A percentile compares a stretch with the other conserved stretches of the same genome.
phyloP scores from a whole-genome alignment of 495 filamentous ascomycete species.

The Rusavskia elegans region DNA sequence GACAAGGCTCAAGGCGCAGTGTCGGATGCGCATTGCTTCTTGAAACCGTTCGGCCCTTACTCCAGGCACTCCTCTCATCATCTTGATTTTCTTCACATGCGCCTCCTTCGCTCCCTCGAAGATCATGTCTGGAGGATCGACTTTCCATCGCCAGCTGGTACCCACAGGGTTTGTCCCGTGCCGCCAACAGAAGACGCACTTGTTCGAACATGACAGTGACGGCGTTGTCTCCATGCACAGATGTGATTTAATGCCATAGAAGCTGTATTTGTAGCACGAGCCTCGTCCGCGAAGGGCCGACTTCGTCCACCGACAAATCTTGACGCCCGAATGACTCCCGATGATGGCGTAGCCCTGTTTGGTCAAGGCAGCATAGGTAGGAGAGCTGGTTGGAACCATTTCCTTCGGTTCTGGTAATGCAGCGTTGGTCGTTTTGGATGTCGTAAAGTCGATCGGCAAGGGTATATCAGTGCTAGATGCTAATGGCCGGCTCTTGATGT shows the following conservation, averaged over 20 bases:
- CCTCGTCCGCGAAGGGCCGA: slow-evolving; percentile 89
- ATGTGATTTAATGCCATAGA: slow-evolving; percentile 91
- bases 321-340: slow-evolving; percentile 88
- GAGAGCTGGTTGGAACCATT: slow-evolving; percentile 84
- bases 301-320: slow-evolving; percentile 97
- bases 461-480: slow-evolving; percentile 18
- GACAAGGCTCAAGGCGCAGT: slow-evolving; percentile 81
- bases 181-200: slow-evolving; percentile 97
- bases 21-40: slow-evolving; percentile 82
- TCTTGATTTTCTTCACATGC: slow-evolving; percentile 94
- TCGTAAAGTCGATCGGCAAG: slow-evolving; percentile 79
- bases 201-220: slow-evolving; percentile 89
- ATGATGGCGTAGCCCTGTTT: slow-evolving; percentile 95
- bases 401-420: slow-evolving; percentile 45
- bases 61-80: slow-evolving; percentile 84
- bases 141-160: slow-evolving; percentile 90
- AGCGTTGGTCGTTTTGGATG: slow-evolving; percentile 34
- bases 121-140: slow-evolving; percentile 77
- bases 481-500: slow-evolving; percentile 39
- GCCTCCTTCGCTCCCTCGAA: slow-evolving; percentile 78
- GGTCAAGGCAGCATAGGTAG: slow-evolving; percentile 72
- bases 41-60: slow-evolving; percentile 81
- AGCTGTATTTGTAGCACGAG: slow-evolving; percentile 92
- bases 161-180: slow-evolving; percentile 95
- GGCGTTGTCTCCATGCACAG: slow-evolving; percentile 97